Conservation (phyloP, 225 moss, liverwort and hornwort species). For the Asterella californica region DNA sequence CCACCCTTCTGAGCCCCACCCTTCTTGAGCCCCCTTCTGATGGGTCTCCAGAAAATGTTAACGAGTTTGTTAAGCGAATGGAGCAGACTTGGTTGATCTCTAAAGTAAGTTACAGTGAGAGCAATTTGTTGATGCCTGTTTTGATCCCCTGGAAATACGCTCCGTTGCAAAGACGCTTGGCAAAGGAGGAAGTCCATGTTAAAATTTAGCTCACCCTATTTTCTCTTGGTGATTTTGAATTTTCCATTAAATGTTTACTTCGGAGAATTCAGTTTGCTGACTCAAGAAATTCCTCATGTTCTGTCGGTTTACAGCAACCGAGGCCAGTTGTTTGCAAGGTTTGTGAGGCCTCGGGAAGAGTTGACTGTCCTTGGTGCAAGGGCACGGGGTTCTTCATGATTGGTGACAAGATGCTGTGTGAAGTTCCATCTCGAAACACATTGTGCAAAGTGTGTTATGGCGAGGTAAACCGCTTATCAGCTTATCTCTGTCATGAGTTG, state of each 20-base stretch:
- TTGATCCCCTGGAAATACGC: neutral
- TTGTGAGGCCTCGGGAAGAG: slow-evolving; percentile 67
- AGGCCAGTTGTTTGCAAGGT: slow-evolving; percentile 80
- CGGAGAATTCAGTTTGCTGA: neutral
- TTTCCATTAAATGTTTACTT: neutral
- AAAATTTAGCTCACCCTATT: neutral
- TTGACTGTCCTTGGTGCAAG: slow-evolving; percentile 92
- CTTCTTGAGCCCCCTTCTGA: slow-evolving; percentile 79
- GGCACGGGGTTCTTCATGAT: slow-evolving; percentile 92
- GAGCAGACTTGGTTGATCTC: slow-evolving; percentile 91
- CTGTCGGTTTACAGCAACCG: slow-evolving; percentile 61
- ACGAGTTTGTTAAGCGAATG: slow-evolving; percentile 77
- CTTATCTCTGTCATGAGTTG: neutral
- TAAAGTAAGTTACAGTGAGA: slow-evolving; percentile 47
- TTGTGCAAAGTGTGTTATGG: slow-evolving; percentile 85
- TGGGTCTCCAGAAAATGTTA: slow-evolving; percentile 62
- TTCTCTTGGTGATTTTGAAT: too few species aligned
- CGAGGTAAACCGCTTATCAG: slow-evolving; percentile 42
- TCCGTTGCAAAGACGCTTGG: neutral
- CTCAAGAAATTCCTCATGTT: slow-evolving; percentile 19
- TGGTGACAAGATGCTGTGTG: slow-evolving; percentile 90
- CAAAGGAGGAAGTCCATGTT: neutral
- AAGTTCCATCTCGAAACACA: slow-evolving; percentile 93
- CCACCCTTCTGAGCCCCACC: too few species aligned
- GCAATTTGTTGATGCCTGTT: neutral